Percentiles rank a stretch among this genome's conserved stretches.
Conservation (phyloP, 2,329 filamentous ascomycete genomes). For the Gliomastix tumulicola region DNA sequence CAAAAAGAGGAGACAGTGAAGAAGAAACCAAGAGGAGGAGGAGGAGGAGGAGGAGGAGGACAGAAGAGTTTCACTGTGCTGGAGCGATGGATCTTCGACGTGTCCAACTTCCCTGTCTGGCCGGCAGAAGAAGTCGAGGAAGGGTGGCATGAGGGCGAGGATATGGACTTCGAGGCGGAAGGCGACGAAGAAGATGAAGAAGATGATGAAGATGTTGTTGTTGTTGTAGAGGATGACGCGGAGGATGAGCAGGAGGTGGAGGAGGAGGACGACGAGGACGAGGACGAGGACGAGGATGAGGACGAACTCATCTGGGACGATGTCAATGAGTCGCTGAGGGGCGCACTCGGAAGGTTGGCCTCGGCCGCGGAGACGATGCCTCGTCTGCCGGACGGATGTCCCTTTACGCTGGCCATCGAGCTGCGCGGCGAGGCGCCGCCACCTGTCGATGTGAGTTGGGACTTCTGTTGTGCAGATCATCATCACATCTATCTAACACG, state of each 20-base stretch:
- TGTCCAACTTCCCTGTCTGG: constrained; percentile 39
- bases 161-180: constrained; percentile 4
- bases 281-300: constrained; percentile 13
- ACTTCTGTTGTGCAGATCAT: neutral
- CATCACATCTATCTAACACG: neutral
- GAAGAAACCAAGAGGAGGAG: too few relatives aligned
- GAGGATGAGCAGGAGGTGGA: constrained; percentile 8
- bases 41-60: too few relatives aligned
- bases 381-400: constrained; percentile 56
- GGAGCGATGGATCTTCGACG: constrained; percentile 57
- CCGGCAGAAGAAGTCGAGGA: constrained; percentile 13
- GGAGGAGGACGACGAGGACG: constrained; percentile 7
- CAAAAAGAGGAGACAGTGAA: neutral
- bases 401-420: constrained; percentile 72
- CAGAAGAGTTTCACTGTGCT: constrained; percentile 30
- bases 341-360: constrained; percentile 55
- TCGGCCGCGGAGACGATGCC: constrained; percentile 50
- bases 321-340: constrained; percentile 67
- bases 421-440: constrained; percentile 52
- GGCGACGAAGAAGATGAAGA: constrained; percentile 10
- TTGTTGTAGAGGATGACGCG: constrained; percentile 15
- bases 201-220: constrained; percentile 25
- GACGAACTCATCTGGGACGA: constrained; percentile 40
- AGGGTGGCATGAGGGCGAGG: constrained; percentile 10
- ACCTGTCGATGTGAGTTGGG: constrained; percentile 47